phyloP scores from a whole-genome alignment of 257 asterid genomes.

The Leptodermis oblonga region DNA sequence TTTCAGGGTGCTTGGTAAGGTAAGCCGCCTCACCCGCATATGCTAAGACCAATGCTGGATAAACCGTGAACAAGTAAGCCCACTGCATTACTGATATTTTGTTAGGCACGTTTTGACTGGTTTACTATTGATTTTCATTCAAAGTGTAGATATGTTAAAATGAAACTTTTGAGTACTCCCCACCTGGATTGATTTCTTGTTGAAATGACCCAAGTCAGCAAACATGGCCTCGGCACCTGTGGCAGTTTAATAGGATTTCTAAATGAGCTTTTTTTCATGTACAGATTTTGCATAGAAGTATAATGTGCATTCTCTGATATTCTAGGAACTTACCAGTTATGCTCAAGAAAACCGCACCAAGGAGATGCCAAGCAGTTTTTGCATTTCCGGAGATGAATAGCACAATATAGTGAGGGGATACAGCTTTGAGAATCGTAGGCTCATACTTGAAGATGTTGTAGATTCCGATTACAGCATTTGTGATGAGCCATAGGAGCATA shows the following conservation, averaged over 20 bases:
- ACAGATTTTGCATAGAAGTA: neutral
- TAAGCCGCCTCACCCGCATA: conserved; percentile 76
- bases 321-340: conserved; percentile 38
- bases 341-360: conserved; percentile 65
- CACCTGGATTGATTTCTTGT: conserved; percentile 65
- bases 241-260: neutral
- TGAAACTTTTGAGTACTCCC: neutral
- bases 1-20: conserved; percentile 49
- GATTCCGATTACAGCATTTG: conserved; percentile 53
- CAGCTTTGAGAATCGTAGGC: conserved; percentile 48
- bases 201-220: conserved; percentile 80
- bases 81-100: conserved; percentile 31
- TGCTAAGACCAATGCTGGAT: conserved; percentile 51
- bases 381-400: conserved; percentile 37
- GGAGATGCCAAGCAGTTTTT: conserved; percentile 50
- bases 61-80: conserved; percentile 60
- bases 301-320: neutral
- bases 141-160: neutral
- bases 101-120: too few relatives aligned
- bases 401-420: conserved; percentile 55
- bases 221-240: conserved; percentile 79
- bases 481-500: conserved; percentile 57
- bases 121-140: neutral
- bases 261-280: neutral
- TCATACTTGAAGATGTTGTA: conserved; percentile 44